Base-by-base conservation (phyloP, 75 land plant species). In the Cunninghamia lanceolata region DNA sequence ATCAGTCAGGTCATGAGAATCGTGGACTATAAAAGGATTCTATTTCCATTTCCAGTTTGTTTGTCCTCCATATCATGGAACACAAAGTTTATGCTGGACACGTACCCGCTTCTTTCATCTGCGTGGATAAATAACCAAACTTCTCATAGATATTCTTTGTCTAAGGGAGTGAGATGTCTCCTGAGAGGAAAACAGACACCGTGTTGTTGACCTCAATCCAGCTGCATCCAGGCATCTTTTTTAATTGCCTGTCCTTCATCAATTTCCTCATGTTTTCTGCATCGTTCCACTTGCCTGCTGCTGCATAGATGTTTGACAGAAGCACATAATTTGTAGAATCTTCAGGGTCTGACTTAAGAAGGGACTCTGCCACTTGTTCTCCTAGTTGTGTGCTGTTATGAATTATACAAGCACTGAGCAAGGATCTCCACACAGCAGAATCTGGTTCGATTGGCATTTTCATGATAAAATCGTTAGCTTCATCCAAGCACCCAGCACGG, bases 1-100 rank as follows among this genome's bases (percentile, higher is more conserved):
- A n/a, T n/a, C n/a, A n/a, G n/a, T n/a, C n/a, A n/a, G n/a, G n/a
- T n/a, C n/a, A n/a, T n/a, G n/a, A n/a, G n/a, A n/a, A n/a, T n/a
- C n/a, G n/a, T n/a, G n/a, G n/a, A n/a, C n/a, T n/a, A n/a, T n/a
- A n/a, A n/a, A n/a, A n/a, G n/a, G n/a, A n/a, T n/a, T n/a, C n/a
- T n/a, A n/a, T n/a, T n/a, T n/a, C n/a, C n/a, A n/a, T n/a, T n/a
- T n/a, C n/a, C n/a, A n/a, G n/a, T n/a, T 13, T 83, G 81, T 50
- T 88, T 85, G 4, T 90, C 86, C 50, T 89, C 90, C 46, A 89
- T 83, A 84, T 87, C 90, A 73, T 87, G 86, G 38, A 89, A 88
- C 66, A 84, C 88, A 81, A 80, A 87, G 25, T 56, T 77, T 28
- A 83, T 88, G 39, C 83, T 81, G 15, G 85, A 73, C 38, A 82